phyloP scores from a whole-genome alignment of 805 yeast species.

The Scheffersomyces ergatensis region DNA sequence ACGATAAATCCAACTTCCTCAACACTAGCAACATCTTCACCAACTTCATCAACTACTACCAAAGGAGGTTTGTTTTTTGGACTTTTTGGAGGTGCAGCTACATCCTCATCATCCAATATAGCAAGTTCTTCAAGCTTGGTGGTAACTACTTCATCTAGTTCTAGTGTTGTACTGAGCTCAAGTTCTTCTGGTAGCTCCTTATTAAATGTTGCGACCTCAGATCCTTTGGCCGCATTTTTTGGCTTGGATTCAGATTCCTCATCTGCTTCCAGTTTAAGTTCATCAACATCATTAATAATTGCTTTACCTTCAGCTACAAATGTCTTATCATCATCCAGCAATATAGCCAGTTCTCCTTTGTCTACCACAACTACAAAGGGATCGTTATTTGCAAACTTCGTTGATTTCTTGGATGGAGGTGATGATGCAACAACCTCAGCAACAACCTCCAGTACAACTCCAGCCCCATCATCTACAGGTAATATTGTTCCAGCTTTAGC shows the following conservation, averaged over 20 bases:
- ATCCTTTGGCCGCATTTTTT: too few relatives aligned
- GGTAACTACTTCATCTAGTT: conserved; percentile 1
- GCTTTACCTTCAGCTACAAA: not conserved
- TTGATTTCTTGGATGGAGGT: not conserved
- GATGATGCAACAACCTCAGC: not conserved
- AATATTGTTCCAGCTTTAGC: conserved; percentile 9
- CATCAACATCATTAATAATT: too few relatives aligned
- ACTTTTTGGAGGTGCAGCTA: not conserved
- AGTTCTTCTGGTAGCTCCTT: not conserved
- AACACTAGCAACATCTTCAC: not conserved
- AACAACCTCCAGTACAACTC: conserved; percentile 3
- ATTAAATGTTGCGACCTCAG: not conserved
- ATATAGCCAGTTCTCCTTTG: too few relatives aligned
- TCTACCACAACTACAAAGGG: not conserved
- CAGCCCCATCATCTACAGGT: conserved; percentile 1
- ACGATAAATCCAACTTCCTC: conserved; percentile 1
- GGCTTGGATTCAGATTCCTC: not conserved
- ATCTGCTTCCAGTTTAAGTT: not conserved
- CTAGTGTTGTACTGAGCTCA: not conserved
- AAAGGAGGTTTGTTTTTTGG: not conserved
- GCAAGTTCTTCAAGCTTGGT: not conserved
- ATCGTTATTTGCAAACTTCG: not conserved
- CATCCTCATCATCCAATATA: not conserved
- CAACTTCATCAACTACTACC: not conserved
- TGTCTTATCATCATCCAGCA: not conserved